Evolutionary conservation across 805 yeast species (phyloP), one percentile per base, ranked within the genome.

Genomic region (Cyberlindnera xylosilytica): DNA sequence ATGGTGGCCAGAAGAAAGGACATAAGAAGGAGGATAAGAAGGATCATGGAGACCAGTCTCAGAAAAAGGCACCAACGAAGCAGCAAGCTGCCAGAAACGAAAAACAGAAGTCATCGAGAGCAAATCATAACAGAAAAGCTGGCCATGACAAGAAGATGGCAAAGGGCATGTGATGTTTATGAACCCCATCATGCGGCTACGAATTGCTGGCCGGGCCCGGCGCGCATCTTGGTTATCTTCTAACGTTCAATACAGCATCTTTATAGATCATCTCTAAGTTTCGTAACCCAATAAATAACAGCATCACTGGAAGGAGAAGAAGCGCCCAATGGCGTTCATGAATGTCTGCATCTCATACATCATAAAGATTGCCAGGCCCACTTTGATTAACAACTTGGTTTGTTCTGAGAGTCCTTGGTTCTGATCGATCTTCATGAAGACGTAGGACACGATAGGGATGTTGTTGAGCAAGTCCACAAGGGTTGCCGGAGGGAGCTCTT

Each of bases 91-190:
- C 72, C 6, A 63, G 68, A 37, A 76, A 79, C 43, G 81, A 74
- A 42, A 72, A 74, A 51, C 69, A 78, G 41, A 83, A 81, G 60
- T 72, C 81, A 2, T 60, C 70, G 2, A 68, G 61, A 32, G 86
- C 79, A 1, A 83, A 83, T 53, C 89, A 83, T 55, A 81, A 78
- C 56, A 65, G 91, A 41, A 83, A 81, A 52, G 40, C 68, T 2
- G 84, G 77, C 0, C 85, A 79, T 55, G 78, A 73, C 51, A 79
- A 72, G 54, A 85, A 81, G 54, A 56, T 75, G 55, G 51, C 46
- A 29, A 39, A 32, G 16, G 45, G 44, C 10, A 37, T 37, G 42
- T 45, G 20, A 35, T 8, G 17, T 33, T n/a, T n/a, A n/a, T n/a
- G n/a, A n/a, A n/a, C n/a, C n/a, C n/a, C n/a, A n/a, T n/a, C n/a